Evolutionary conservation across 805 yeast species (phyloP), one percentile per base, ranked within the genome.

Genomic region (Candida easanensis): DNA sequence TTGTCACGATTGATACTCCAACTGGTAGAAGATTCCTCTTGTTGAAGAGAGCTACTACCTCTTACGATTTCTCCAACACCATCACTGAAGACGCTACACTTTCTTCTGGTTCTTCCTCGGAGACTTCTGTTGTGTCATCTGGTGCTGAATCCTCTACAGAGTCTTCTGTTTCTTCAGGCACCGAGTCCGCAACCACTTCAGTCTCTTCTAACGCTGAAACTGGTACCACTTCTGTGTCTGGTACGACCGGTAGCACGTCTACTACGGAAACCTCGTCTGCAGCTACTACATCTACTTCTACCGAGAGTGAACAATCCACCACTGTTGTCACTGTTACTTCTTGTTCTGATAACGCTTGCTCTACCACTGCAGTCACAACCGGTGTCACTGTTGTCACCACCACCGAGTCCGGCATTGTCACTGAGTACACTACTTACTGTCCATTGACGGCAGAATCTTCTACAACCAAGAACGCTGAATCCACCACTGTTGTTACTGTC

Each of bases 401-500:
- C 30, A 26, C 30, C 5, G 30, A 26, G n/a, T 26, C 30, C n/a
- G 30, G 30, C 5, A 13, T 26, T n/a, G 30, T 26, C 30, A 26
- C 30, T 9, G 30, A 26, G 30, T 26, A 26, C 30, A 26, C 30
- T n/a, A 26, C 30, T 9, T 26, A 26, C 30, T 26, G 30, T 13
- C 49, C 54, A 47, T 52, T 56, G 33, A 46, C 56, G 6, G 10
- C 30, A 10, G n/a, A 8, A 5, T 5, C 15, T 36, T 44, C 44
- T 15, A 38, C 52, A 26, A 53, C 33, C 19, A 20, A 17, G 19
- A 44, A 41, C n/a, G n/a, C 30, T 8, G 23, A 4, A 5, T 21
- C 33, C 14, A 42, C 39, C 26, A 46, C 46, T 19, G 42, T 30
- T 18, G 39, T 33, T 22, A 52, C 56, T 43, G 50, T 65, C 49